Evolutionary conservation across 805 yeast genomes (phyloP).

Genomic region (Cyberlindnera euphorbiiphila): DNA sequence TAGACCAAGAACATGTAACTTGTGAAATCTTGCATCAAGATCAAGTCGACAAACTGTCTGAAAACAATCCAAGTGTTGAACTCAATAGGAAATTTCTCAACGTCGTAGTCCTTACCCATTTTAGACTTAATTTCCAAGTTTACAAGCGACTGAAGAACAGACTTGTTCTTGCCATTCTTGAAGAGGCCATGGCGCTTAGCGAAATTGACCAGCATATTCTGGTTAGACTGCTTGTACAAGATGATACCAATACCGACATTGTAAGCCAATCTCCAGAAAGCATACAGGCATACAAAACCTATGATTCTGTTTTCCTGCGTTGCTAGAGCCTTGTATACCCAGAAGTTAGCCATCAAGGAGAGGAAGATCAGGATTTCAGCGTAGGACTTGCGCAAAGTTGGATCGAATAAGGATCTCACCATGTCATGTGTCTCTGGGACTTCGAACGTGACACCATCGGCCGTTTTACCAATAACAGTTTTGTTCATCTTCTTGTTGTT

Average conservation of each 20-base stretch:
- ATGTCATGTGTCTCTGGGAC: slow-evolving; percentile 68
- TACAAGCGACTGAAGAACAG: slow-evolving; percentile 38
- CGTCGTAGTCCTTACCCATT: slow-evolving; percentile 35
- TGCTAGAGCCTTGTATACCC: slow-evolving; percentile 30
- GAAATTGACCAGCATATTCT: slow-evolving; percentile 49
- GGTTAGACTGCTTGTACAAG: slow-evolving; percentile 61
- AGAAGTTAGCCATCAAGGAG: slow-evolving; percentile 35
- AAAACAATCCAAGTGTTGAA: slow-evolving; percentile 81
- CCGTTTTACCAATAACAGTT: slow-evolving; percentile 21
- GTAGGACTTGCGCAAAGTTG: slow-evolving; percentile 62
- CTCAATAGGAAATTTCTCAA: slow-evolving; percentile 56
- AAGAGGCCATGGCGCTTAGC: slow-evolving; percentile 46
- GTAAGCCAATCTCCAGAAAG: slow-evolving; percentile 73
- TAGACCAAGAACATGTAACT: slow-evolving; percentile 64
- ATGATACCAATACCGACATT: slow-evolving; percentile 78
- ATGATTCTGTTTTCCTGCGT: slow-evolving; percentile 17
- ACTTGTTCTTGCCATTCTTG: slow-evolving; percentile 29
- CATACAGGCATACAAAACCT: slow-evolving; percentile 49
- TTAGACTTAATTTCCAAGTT: slow-evolving; percentile 44
- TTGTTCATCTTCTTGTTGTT: background rate
- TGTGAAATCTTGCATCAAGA: slow-evolving; percentile 80
- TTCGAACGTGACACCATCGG: slow-evolving; percentile 30
- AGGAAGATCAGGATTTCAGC: slow-evolving; percentile 59
- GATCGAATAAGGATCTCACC: slow-evolving; percentile 79
- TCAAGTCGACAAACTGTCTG: slow-evolving; percentile 74